Evolutionary conservation across 2,329 filamentous ascomycete species (phyloP).

Genomic region (Xylaria sp.): DNA sequence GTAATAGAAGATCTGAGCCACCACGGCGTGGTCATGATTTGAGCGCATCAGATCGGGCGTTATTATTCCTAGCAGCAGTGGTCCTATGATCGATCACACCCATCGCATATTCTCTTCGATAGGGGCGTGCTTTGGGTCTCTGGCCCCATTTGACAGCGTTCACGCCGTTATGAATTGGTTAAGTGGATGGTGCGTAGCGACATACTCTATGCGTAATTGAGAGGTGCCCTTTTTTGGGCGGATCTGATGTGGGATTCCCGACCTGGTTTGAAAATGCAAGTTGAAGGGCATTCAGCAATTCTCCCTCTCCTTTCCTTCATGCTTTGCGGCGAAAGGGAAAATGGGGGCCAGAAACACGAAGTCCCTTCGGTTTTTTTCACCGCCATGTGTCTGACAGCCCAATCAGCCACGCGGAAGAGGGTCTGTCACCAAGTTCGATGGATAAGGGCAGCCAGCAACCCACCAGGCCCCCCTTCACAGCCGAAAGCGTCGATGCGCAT

Average conservation of each 20-base stretch:
- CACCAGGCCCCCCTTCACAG: slow-evolving; percentile 13
- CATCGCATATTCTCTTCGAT: slow-evolving; percentile 1
- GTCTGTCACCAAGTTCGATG: slow-evolving; percentile 12
- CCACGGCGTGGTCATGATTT: background rate
- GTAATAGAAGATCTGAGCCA: slow-evolving; percentile 12
- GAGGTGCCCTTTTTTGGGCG: background rate
- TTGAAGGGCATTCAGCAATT: background rate
- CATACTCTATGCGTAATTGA: too few species aligned
- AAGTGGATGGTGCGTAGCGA: slow-evolving; percentile 6
- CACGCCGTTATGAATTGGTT: slow-evolving; percentile 24
- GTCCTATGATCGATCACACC: slow-evolving; percentile 7
- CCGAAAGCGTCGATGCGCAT: slow-evolving; percentile 40
- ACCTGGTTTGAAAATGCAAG: slow-evolving; percentile 3
- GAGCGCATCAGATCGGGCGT: slow-evolving; percentile 18
- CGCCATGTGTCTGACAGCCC: slow-evolving; percentile 38
- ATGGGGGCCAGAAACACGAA: slow-evolving; percentile 12
- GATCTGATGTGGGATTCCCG: slow-evolving; percentile 16
- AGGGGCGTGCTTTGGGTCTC: slow-evolving; percentile 3
- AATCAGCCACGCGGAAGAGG: slow-evolving; percentile 32
- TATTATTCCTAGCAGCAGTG: background rate
- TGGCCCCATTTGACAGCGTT: slow-evolving; percentile 13
- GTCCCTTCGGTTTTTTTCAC: slow-evolving; percentile 31
- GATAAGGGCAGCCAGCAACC: slow-evolving; percentile 21
- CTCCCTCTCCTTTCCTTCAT: background rate
- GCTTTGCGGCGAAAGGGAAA: background rate